Base-by-base conservation (phyloP, 2,329 filamentous ascomycete species). In the Zymoseptoria brevis region DNA sequence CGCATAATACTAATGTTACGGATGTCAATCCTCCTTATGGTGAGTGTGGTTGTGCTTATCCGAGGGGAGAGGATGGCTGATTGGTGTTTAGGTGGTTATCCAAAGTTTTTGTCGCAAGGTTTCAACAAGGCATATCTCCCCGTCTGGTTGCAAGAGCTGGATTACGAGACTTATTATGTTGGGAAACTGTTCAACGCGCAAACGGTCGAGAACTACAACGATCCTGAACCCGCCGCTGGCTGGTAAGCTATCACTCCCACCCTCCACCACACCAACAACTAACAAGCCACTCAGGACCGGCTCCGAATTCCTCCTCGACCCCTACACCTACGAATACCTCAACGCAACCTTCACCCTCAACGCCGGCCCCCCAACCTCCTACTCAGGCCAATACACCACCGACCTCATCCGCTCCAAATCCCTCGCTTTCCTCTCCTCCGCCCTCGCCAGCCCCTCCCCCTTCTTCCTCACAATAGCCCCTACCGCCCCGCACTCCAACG, bases 121-220 rank as follows among this genome's bases (percentile, higher is more conserved):
- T 78, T 83, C 60, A 88, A 89, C 59, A 79, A 85, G 1, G 80
- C 86, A 41, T 89, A 87, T 61, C 77, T 90, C 0, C 87, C 87
- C 0, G 70, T 89, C 0, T 90, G 87, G 86, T 73, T 90, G n/a
- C 84, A 88, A 64, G 71, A 81, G 3, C 82, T 81, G 0, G 86
- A 86, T 0, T 89, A 89, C 68, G 82, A 83, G 63, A 89, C 87
- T 0, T 89, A 87, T 67, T 90, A 89, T 66, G 83, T 82, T 0
- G 87, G 85, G n/a, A 90, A 90, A 68, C 75, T 89, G 4, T 86
- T 87, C 74, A 90, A 90, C 64, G 77, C 80, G 0, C 85, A 88
- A 55, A 81, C 76, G 0, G 75, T 81, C 1, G 67, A 77, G 0
- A 89, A 87, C 60, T 89, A 87, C 68, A 74, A 86, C 67, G 74